Evolutionary conservation across 1,284 basidiomycete species (phyloP).

Genomic region (Peniophora sp.): DNA sequence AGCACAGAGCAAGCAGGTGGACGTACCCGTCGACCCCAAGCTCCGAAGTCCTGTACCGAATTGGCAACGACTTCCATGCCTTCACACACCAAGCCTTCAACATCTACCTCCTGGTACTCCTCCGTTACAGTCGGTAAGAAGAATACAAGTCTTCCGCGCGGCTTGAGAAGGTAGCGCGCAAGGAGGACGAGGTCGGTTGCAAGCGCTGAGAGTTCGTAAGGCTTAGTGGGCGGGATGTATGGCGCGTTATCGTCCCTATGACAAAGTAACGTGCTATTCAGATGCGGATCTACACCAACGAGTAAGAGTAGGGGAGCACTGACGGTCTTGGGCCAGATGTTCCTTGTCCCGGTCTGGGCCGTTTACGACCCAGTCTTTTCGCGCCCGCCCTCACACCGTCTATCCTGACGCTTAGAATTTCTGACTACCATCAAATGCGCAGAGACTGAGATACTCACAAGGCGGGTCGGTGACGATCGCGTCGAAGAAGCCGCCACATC

Average conservation of each 20-base stretch:
- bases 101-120: slow-evolving; percentile 82
- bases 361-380: slow-evolving; percentile 82
- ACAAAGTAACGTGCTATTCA: background rate
- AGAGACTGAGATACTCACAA: slow-evolving; percentile 49
- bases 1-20: too few species aligned
- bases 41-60: slow-evolving; percentile 90
- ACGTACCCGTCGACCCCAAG: slow-evolving; percentile 88
- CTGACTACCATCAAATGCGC: slow-evolving; percentile 2
- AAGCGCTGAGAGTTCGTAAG: slow-evolving; percentile 88
- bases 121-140: slow-evolving; percentile 92
- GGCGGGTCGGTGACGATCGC: slow-evolving; percentile 94
- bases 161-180: slow-evolving; percentile 79
- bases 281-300: background rate
- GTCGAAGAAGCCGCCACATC: slow-evolving; percentile 85
- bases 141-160: slow-evolving; percentile 87
- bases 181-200: slow-evolving; percentile 78
- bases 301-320: slow-evolving; percentile 10
- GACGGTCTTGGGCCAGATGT: slow-evolving; percentile 15
- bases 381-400: slow-evolving; percentile 97
- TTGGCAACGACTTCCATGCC: slow-evolving; percentile 88
- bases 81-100: slow-evolving; percentile 65
- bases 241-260: slow-evolving; percentile 44
- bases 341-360: slow-evolving; percentile 29
- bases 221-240: slow-evolving; percentile 83
- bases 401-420: slow-evolving; percentile 18